phyloP scores from a whole-genome alignment of 1,139 yeast genomes.

The Sugiyamaella pinicola region DNA sequence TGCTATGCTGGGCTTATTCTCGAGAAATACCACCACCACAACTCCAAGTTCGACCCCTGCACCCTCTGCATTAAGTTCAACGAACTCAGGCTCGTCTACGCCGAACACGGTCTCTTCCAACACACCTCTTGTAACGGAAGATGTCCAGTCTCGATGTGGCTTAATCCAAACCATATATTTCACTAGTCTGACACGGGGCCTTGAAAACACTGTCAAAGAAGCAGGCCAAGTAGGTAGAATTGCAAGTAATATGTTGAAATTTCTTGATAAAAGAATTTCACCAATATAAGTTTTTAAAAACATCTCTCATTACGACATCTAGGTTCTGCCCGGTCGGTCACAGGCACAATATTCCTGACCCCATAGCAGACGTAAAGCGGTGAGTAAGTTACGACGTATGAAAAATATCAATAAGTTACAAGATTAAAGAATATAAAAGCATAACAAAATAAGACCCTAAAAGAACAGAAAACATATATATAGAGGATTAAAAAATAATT shows the following conservation, averaged over 20 bases:
- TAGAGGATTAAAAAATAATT: not conserved
- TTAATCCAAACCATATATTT: conserved; percentile 45
- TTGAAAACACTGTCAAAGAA: conserved; percentile 58
- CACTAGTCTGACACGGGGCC: conserved; percentile 42
- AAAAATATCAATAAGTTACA: conserved; percentile 8
- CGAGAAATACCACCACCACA: conserved; percentile 8
- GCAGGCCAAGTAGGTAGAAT: conserved; percentile 75
- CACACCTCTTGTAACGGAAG: conserved; percentile 50
- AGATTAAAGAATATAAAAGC: conserved; percentile 3
- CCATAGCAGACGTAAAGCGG: no score
- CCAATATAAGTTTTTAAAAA: no score
- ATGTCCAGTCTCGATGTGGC: conserved; percentile 61
- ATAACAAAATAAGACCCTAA: conserved; percentile 8
- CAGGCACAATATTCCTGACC: no score
- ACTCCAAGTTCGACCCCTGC: conserved; percentile 23
- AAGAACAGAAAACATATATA: conserved; percentile 3
- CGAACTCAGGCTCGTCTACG: conserved; percentile 2
- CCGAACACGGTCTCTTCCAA: not conserved
- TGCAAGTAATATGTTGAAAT: conserved; percentile 44
- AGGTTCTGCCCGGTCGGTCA: no score
- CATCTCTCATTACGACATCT: no score
- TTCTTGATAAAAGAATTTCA: conserved; percentile 8
- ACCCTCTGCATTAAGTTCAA: not conserved
- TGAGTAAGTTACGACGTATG: no score
- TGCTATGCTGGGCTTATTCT: conserved; percentile 57